A percentile compares a stretch with the other conserved stretches of the same genome.
Evolutionary conservation across 371 early-diverging fungal genomes (phyloP).

Genomic region (Mucor saturninus): DNA sequence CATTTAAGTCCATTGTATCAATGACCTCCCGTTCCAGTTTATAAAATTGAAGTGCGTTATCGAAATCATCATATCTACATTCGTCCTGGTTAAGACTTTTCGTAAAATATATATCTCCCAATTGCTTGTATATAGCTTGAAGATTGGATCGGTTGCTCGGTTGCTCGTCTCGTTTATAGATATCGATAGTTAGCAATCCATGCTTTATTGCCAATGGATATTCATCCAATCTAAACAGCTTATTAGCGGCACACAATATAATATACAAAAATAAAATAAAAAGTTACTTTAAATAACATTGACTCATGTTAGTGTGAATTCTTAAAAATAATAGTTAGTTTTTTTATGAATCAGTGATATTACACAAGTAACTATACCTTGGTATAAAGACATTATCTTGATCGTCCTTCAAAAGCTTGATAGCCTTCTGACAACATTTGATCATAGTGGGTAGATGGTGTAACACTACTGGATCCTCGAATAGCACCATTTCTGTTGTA

Average conservation of each 20-base stretch:
- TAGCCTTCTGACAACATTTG: constrained; percentile 18
- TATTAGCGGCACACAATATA: neutral
- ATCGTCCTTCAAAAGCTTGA: constrained; percentile 3
- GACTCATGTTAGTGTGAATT: constrained; percentile 23
- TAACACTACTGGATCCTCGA: constrained; percentile 16
- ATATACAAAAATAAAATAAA: neutral
- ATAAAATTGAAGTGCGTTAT: constrained; percentile 37
- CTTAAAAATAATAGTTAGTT: neutral
- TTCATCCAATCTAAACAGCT: constrained; percentile 22
- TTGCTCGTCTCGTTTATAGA: neutral
- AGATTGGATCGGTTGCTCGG: neutral
- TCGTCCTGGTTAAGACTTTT: constrained; percentile 27
- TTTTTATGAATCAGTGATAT: neutral
- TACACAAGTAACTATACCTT: constrained; percentile 3
- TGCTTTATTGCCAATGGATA: constrained; percentile 31
- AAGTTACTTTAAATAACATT: constrained; percentile 31
- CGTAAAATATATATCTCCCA: constrained; percentile 42
- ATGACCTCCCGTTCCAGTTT: constrained; percentile 30
- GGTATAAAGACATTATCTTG: neutral
- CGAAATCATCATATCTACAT: constrained; percentile 31
- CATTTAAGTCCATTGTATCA: constrained; percentile 23
- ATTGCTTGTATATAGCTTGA: constrained; percentile 29
- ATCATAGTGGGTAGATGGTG: constrained; percentile 23
- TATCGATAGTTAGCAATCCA: constrained; percentile 1
- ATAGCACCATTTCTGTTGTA: constrained; percentile 28